These are phyloP conservation scores for Eremothecium cymbalariae DNA, from an alignment of 1,139 yeast species.

Conservation along the genomic window DNA sequence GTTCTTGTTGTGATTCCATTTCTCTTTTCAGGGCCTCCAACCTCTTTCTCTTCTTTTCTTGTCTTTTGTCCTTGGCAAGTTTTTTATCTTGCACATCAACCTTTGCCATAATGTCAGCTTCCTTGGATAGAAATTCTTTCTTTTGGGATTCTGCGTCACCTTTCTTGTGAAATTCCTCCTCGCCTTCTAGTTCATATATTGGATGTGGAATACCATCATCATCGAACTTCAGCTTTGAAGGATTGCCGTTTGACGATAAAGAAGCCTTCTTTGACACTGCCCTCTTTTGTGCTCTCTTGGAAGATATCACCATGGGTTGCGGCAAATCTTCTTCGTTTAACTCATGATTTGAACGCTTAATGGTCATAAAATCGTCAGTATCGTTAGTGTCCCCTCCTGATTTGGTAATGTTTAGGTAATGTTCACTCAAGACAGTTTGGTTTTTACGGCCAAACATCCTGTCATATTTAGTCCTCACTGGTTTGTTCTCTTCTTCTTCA, in stretches of 20 bases:
- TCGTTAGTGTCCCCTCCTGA: constrained; percentile 38
- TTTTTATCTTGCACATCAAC: constrained; percentile 74
- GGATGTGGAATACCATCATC: constrained; percentile 93
- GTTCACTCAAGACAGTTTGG: constrained; percentile 86
- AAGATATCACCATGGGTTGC: constrained; percentile 51
- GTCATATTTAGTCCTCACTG: constrained; percentile 81
- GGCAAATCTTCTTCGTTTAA: constrained; percentile 60
- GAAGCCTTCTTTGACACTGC: constrained; percentile 82
- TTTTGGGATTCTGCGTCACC: constrained; percentile 73
- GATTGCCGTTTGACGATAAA: constrained; percentile 54
- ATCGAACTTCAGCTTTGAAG: constrained; percentile 78
- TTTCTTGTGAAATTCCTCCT: constrained; percentile 68
- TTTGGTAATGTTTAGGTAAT: constrained; percentile 63
- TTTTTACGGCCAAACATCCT: constrained; percentile 93
- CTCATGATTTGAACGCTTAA: constrained; percentile 70
- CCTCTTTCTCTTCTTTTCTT: constrained; percentile 83
- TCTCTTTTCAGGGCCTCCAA: constrained; percentile 69
- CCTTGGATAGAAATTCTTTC: constrained; percentile 55
- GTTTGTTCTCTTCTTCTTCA: constrained; percentile 35
- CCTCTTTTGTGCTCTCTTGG: constrained; percentile 80
- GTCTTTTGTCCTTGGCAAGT: constrained; percentile 72
- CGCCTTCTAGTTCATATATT: constrained; percentile 82
- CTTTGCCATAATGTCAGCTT: constrained; percentile 55
- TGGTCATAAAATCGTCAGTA: constrained; percentile 71
- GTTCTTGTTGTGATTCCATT: constrained; percentile 32